These are phyloP conservation scores for Bruguiera hainesii DNA, from an alignment of 441 rosid genomes.

Conservation along the genomic window DNA sequence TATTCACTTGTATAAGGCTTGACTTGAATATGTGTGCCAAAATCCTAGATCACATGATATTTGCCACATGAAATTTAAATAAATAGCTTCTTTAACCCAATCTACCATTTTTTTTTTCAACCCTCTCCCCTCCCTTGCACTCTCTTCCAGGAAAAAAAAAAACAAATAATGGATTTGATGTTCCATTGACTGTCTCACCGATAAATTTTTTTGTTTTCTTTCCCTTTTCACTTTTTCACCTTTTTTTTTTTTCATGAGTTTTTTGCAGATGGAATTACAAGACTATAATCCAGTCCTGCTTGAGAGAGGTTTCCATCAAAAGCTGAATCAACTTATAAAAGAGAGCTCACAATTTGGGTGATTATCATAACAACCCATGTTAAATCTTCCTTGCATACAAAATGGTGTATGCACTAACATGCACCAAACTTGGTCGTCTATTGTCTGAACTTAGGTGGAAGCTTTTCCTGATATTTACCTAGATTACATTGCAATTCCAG, in stretches of 20 bases:
- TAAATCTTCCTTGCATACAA: slow-evolving; percentile 9
- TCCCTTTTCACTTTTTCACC: slow-evolving; percentile 4
- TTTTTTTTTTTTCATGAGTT: slow-evolving; percentile 7
- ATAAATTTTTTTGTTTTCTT: neutral
- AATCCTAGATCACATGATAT: neutral
- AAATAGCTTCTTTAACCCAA: neutral
- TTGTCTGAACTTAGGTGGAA: neutral
- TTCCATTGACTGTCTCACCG: neutral
- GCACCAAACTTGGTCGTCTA: neutral
- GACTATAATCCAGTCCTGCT: slow-evolving; percentile 75
- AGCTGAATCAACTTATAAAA: slow-evolving; percentile 58
- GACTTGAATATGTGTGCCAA: too few relatives aligned
- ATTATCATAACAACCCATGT: slow-evolving; percentile 18
- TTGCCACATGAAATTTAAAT: neutral
- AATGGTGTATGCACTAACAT: neutral
- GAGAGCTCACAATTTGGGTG: slow-evolving; percentile 84
- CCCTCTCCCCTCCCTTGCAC: too few relatives aligned
- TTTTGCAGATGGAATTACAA: slow-evolving; percentile 56
- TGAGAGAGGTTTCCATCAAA: slow-evolving; percentile 83
- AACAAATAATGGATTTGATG: neutral
- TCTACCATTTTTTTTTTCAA: neutral
- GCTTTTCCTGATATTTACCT: slow-evolving; percentile 20
- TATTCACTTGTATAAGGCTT: too few relatives aligned
- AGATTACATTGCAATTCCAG: slow-evolving; percentile 31
- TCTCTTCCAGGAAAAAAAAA: too few relatives aligned